Conservation (phyloP, 148 eudicot genomes). For the Hydrangea macrophylla region DNA sequence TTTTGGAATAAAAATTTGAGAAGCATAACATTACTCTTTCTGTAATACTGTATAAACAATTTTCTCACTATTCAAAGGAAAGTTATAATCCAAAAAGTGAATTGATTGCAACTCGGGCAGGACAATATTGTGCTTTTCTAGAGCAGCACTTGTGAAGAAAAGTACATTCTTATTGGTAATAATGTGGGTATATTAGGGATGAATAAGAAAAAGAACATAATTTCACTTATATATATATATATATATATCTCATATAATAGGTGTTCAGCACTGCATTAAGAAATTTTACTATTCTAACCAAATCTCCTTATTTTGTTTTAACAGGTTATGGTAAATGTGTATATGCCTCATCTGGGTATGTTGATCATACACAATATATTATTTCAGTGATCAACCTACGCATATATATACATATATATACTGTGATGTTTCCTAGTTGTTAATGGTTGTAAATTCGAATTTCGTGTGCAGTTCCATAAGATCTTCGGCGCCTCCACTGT, state of each 20-base stretch:
- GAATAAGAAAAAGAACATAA: background rate
- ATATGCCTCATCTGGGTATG: constrained; percentile 34
- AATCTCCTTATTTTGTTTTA: background rate
- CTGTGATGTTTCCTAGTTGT: background rate
- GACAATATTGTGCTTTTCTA: too few species aligned
- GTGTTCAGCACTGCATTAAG: background rate
- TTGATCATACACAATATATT: background rate
- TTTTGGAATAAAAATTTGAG: too few species aligned
- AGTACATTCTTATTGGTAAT: background rate
- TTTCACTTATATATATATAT: background rate
- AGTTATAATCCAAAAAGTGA: too few species aligned
- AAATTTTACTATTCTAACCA: background rate
- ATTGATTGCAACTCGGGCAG: background rate
- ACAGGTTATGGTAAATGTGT: constrained; percentile 49
- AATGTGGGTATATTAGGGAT: too few species aligned
- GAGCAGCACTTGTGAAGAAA: background rate
- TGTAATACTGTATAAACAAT: too few species aligned
- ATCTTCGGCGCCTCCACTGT: constrained; percentile 22
- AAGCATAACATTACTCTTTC: too few species aligned
- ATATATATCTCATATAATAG: background rate
- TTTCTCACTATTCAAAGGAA: too few species aligned
- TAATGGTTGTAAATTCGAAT: background rate
- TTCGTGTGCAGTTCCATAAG: constrained; percentile 17
- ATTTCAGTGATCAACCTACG: background rate
- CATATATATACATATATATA: background rate